A percentile compares a stretch with the other conserved stretches of the same genome.
phyloP scores from a whole-genome alignment of 2,329 filamentous ascomycete species.

The Monosporascus ibericus region DNA sequence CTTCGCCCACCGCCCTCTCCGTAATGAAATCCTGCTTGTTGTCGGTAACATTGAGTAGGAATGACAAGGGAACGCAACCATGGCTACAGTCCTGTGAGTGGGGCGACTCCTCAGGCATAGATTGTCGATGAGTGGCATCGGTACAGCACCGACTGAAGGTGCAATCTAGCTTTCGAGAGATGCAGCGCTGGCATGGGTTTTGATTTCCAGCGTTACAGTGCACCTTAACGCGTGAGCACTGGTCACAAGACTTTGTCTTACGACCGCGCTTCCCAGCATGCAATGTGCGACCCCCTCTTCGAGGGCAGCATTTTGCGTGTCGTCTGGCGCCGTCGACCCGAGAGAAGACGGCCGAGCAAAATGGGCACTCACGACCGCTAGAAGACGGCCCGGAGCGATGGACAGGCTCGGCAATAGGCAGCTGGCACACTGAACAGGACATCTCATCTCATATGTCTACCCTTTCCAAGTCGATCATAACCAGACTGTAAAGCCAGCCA shows the following conservation, averaged over 20 bases:
- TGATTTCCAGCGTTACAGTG: slow-evolving; percentile 1
- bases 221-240: slow-evolving; percentile 5
- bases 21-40: slow-evolving; percentile 4
- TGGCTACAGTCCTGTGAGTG: background rate
- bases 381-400: background rate
- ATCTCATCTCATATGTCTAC: background rate
- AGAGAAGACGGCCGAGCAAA: slow-evolving; percentile 2
- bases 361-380: slow-evolving; percentile 2
- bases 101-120: background rate
- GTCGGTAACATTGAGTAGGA: slow-evolving; percentile 6
- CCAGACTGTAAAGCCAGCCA: background rate
- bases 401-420: background rate
- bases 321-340: slow-evolving; percentile 3
- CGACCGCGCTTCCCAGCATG: slow-evolving; percentile 3
- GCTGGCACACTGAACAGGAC: slow-evolving; percentile 1
- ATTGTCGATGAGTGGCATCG: slow-evolving; percentile 1
- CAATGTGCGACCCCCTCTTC: background rate
- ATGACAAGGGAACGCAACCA: slow-evolving; percentile 1
- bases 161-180: slow-evolving; percentile 2
- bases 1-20: slow-evolving; percentile 6
- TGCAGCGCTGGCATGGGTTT: slow-evolving; percentile 2
- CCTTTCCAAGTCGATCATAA: background rate
- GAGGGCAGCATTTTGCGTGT: slow-evolving; percentile 4
- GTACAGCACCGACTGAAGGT: slow-evolving; percentile 3
- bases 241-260: slow-evolving; percentile 3